Evolutionary conservation across 1,284 basidiomycete genomes (phyloP), one percentile per base, ranked within the genome.

Genomic region (Pseudozyma sp.): DNA sequence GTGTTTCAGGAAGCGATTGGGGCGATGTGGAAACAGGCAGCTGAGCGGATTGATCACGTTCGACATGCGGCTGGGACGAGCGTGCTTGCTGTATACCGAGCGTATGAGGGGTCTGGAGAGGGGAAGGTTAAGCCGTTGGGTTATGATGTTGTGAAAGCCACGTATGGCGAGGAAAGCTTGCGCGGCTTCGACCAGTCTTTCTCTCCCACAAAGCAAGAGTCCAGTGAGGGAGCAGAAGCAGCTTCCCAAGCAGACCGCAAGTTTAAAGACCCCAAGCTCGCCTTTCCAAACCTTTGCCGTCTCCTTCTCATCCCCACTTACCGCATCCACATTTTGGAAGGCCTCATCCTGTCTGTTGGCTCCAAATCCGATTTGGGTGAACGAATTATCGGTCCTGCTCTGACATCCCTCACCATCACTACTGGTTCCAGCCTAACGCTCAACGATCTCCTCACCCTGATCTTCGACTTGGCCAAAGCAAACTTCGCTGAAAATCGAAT

Each of bases 31-130:
- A 97, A 94, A 85, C 94, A 97, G 83, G 92, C 92, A 8, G 90
- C 93, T 16, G 96, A 98, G 85, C 89, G 94, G 70, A 89, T 98
- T 31, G 95, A 97, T 82, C 93, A 92, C 77, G 92, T 98, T 36
- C 89, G 95, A 38, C 90, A 91, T 63, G 90, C 90, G 45, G 91
- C 93, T 2, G 94, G 93, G 21, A 80, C 79, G 3, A 85, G 88
- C 13, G 61, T 76, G 5, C 43, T 76, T 11, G 59, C 58, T 3
- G 56, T 69, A 9, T 76, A 73, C 38, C 34, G 25, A 7, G 69
- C 64, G 2, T 63, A 63, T 14, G 9, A 35, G 18, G 13, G 7
- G 5, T 25, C 36, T 1, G 13, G 19, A 5, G 13, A 38, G 2
- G 19, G 25, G 0, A 5, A 31, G 6, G 25, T 16, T 2, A 52